Base-by-base conservation (phyloP, 257 asterid species). In the Verbascum thapsus region DNA sequence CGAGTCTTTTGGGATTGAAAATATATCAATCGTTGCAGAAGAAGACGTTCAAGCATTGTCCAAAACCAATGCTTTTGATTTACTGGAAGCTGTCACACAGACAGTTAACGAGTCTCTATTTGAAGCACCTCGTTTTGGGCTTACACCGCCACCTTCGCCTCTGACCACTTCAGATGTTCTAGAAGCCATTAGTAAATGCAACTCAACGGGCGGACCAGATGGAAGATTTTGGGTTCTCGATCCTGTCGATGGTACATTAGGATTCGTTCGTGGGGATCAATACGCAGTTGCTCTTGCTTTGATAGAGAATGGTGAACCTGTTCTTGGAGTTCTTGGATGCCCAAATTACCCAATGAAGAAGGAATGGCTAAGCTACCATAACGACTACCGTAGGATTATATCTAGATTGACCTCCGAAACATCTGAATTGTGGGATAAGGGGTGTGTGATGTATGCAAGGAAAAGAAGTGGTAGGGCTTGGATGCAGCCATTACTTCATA, bases 321-420 rank as follows among this genome's bases (percentile, higher is more conserved):
- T 85, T 18, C 80, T 90, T 60, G 97, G 97, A 54, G 96, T 90
- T 76, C 91, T 90, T 58, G 96, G 97, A 13, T 90, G 96, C 76
- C 97, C 97, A 8, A 90, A 90, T 63, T 90, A 87, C 69, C 96
- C 96, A 2, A 34, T 87, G 86, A 76, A 83, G 35, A 86, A 81
- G 52, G 95, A 90, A 67, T 72, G 82, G 85, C 70, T 87, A 13
- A 76, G 80, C 50, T 82, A 79, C 68, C 84, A 75, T 32, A 78
- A 80, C 38, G 82, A 92, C 38, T 73, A 83, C 71, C 83, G 55
- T 7, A 84, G 83, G 64, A 80, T 77, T 57, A 13, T 81, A 56
- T 84, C 95, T 45, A 74, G 67, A 48, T 53, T 77, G 71, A 61
- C 74, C 10, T 58, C 83, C 5, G 56, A 52, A 9, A 12, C 70